A percentile compares a stretch with the other conserved stretches of the same genome.
phyloP scores from a whole-genome alignment of 495 filamentous ascomycete species.

The Aspergillus haitiensis region DNA sequence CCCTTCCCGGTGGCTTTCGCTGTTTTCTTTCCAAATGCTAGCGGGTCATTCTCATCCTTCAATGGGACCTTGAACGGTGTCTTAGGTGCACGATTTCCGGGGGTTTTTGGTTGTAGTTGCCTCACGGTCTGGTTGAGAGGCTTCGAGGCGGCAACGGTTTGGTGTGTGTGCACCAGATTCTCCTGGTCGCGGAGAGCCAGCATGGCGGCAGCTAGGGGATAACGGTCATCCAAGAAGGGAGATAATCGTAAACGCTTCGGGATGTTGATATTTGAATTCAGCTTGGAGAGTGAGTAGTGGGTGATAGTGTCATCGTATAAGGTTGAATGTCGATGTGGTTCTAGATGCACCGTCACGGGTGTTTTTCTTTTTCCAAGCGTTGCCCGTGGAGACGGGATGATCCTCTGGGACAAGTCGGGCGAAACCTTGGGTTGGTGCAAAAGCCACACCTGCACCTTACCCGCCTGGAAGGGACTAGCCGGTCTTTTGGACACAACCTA shows the following conservation, averaged over 20 bases:
- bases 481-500: not conserved
- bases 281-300: not conserved
- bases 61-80: conserved; percentile 80
- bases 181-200: conserved; percentile 86
- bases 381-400: conserved; percentile 51
- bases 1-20: conserved; percentile 61
- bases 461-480: conserved; percentile 8
- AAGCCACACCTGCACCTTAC: conserved; percentile 10
- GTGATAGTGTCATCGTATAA: not conserved
- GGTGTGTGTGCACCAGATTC: conserved; percentile 76
- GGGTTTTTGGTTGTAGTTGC: conserved; percentile 73
- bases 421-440: conserved; percentile 10
- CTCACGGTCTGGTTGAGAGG: conserved; percentile 68
- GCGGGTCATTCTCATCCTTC: conserved; percentile 82
- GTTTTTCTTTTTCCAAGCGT: conserved; percentile 36
- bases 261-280: not conserved
- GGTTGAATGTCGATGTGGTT: conserved; percentile 20
- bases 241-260: no score
- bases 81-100: conserved; percentile 71
- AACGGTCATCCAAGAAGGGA: conserved; percentile 27
- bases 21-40: conserved; percentile 64
- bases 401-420: conserved; percentile 28
- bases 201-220: conserved; percentile 53
- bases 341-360: conserved; percentile 27
- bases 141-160: conserved; percentile 74